Conservation (phyloP, 2,329 filamentous ascomycete genomes). For the Aspergillus tamarii region DNA sequence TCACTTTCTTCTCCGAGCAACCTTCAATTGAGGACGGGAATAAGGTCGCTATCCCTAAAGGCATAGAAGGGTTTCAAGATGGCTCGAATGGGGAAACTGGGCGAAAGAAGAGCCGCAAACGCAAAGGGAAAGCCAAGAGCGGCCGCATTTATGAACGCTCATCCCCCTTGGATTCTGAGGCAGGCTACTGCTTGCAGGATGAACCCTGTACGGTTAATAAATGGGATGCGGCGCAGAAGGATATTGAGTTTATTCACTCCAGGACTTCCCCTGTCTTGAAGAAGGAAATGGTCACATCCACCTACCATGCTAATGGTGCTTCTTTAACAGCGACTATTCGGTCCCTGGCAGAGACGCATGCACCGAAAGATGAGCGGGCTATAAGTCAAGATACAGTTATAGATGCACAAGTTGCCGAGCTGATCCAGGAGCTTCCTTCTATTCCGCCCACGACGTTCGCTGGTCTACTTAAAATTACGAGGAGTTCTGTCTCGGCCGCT, state of each 20-base stretch:
- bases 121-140: constrained; percentile 41
- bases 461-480: constrained; percentile 59
- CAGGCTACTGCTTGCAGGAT: constrained; percentile 19
- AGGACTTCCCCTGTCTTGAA: constrained; percentile 53
- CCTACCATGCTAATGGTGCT: constrained; percentile 62
- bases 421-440: constrained; percentile 58
- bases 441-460: constrained; percentile 53
- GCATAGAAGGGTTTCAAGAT: constrained; percentile 79
- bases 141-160: constrained; percentile 29
- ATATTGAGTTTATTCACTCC: constrained; percentile 64
- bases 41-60: constrained; percentile 59
- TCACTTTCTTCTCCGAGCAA: constrained; percentile 73
- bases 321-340: constrained; percentile 60
- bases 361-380: constrained; percentile 41
- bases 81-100: constrained; percentile 51
- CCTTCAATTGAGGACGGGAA: constrained; percentile 55
- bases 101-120: constrained; percentile 49
- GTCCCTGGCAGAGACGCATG: constrained; percentile 54
- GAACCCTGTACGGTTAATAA: constrained; percentile 47
- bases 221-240: constrained; percentile 60
- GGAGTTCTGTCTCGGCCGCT: constrained; percentile 60
- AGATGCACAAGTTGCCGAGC: constrained; percentile 55
- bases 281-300: constrained; percentile 53
- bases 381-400: constrained; percentile 48
- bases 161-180: constrained; percentile 18